Percentiles rank a stretch among this genome's conserved stretches.
Conservation (phyloP, 305 asterid genomes). For the Fraxinus sp. region DNA sequence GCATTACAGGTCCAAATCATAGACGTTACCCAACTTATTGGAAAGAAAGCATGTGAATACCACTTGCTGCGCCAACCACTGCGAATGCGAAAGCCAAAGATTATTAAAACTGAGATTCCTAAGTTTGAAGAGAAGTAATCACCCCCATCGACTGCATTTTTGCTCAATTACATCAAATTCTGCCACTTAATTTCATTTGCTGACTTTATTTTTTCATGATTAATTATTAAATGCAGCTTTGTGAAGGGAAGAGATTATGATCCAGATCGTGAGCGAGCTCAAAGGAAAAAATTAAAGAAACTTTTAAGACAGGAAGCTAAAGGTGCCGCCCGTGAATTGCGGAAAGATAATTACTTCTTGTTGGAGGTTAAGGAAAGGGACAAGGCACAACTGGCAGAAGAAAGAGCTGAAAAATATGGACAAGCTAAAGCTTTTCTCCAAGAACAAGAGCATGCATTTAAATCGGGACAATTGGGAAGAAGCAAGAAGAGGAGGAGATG, state of each 20-base stretch:
- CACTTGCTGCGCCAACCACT: slow-evolving; percentile 68
- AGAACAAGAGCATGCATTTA: slow-evolving; percentile 90
- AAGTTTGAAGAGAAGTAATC: slow-evolving; percentile 84
- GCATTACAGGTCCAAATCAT: slow-evolving; percentile 50
- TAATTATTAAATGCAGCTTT: slow-evolving; percentile 47
- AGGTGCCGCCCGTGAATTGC: slow-evolving; percentile 77
- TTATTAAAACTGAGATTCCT: slow-evolving; percentile 58
- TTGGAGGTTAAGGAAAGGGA: slow-evolving; percentile 62
- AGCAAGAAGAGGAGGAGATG: slow-evolving; percentile 70
- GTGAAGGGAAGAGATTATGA: slow-evolving; percentile 95
- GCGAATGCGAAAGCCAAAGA: slow-evolving; percentile 65
- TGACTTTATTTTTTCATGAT: slow-evolving; percentile 4
- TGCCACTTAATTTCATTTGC: background rate
- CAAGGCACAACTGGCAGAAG: slow-evolving; percentile 52
- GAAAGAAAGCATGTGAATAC: slow-evolving; percentile 51
- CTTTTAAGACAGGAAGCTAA: slow-evolving; percentile 57
- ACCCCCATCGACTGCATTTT: slow-evolving; percentile 1
- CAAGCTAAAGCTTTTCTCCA: slow-evolving; percentile 76
- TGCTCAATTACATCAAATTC: background rate
- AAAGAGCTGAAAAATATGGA: slow-evolving; percentile 68
- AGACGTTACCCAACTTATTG: slow-evolving; percentile 45
- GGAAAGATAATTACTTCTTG: slow-evolving; percentile 80
- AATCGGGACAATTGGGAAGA: slow-evolving; percentile 89
- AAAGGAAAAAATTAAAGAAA: slow-evolving; percentile 64
- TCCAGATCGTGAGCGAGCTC: slow-evolving; percentile 88